A percentile compares a stretch with the other conserved stretches of the same genome.
Conservation (phyloP, 2,329 filamentous ascomycete genomes). For the Immersiporthe knoxdaviesiana region DNA sequence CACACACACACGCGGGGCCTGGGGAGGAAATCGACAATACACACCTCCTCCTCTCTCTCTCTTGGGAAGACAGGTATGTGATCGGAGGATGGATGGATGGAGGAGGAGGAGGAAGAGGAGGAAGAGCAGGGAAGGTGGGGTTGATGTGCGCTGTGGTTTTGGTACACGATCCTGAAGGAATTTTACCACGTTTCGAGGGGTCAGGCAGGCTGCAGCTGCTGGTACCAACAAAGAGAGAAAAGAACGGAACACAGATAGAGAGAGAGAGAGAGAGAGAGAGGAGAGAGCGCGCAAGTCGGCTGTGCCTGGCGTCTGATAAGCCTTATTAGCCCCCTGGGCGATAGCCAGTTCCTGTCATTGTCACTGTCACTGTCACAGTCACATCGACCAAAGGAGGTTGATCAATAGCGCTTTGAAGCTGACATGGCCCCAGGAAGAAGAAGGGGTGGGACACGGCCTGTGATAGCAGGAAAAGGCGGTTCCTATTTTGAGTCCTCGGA, state of each 20-base stretch:
- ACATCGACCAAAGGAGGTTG: neutral
- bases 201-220: neutral
- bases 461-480: neutral
- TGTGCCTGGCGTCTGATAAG: neutral
- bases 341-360: neutral
- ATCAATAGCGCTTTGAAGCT: neutral
- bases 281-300: neutral
- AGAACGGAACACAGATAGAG: neutral
- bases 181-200: neutral
- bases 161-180: constrained; percentile 2
- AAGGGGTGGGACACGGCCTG: neutral
- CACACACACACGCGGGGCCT: neutral
- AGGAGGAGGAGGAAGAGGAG: neutral
- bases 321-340: neutral
- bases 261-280: neutral
- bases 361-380: neutral
- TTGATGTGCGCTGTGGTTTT: neutral
- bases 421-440: neutral
- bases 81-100: neutral
- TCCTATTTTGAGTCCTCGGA: constrained; percentile 9
- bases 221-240: neutral
- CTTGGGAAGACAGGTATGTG: neutral
- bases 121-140: neutral
- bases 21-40: neutral
- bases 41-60: too few relatives aligned